Conservation (phyloP, 371 early-diverging fungal genomes). For the Apophysomyces elegans region DNA sequence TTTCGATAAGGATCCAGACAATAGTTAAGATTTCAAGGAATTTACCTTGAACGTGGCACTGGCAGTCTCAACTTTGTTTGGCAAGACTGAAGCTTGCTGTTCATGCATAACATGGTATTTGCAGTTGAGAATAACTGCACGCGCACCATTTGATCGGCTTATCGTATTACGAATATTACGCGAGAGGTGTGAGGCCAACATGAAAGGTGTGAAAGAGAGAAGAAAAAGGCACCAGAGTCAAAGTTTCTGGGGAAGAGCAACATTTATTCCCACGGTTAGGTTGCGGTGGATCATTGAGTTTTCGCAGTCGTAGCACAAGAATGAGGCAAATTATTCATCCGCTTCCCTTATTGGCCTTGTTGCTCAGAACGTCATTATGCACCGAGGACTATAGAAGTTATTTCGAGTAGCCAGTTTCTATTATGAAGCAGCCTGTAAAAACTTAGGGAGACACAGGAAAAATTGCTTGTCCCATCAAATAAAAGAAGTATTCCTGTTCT, state of each 20-base stretch:
- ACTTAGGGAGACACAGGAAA: too few relatives aligned
- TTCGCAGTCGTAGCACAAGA: too few relatives aligned
- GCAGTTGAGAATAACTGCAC: conserved; percentile 1
- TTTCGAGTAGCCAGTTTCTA: too few relatives aligned
- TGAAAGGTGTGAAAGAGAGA: conserved; percentile 4
- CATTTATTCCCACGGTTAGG: conserved; percentile 5
- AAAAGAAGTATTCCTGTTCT: too few relatives aligned
- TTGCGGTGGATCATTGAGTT: not conserved
- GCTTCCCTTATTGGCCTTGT: too few relatives aligned
- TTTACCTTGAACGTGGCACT: conserved; percentile 84
- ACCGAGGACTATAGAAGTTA: too few relatives aligned
- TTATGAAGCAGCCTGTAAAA: too few relatives aligned
- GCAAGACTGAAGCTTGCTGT: conserved; percentile 43
- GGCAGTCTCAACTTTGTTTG: conserved; percentile 71
- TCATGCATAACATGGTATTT: conserved; percentile 47
- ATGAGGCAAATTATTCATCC: too few relatives aligned
- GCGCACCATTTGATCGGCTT: not conserved
- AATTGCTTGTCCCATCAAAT: too few relatives aligned
- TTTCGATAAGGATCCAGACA: not conserved
- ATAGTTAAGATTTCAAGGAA: not conserved
- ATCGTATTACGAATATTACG: not conserved
- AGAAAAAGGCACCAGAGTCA: conserved; percentile 6
- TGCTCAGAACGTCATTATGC: too few relatives aligned
- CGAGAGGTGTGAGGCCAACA: conserved; percentile 2
- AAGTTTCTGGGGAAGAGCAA: conserved; percentile 1